phyloP scores from a whole-genome alignment of 2,329 filamentous ascomycete genomes.

The Claviceps pazoutovae region DNA sequence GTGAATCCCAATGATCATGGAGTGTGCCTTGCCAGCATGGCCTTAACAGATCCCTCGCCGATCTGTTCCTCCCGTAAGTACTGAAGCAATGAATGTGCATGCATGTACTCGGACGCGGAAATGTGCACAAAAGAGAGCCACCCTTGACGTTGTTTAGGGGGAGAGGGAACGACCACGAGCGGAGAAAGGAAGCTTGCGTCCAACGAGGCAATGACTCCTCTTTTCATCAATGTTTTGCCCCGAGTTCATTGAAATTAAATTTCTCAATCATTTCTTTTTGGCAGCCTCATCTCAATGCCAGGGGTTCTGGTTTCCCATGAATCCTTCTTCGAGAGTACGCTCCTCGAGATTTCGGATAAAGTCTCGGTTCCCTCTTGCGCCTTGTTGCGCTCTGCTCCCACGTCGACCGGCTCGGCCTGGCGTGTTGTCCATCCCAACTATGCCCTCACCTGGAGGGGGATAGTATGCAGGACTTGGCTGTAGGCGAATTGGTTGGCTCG shows the following conservation, averaged over 20 bases:
- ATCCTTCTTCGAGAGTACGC: slow-evolving; percentile 84
- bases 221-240: not conserved
- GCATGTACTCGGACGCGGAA: not conserved
- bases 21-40: not conserved
- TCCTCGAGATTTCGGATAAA: slow-evolving; percentile 94
- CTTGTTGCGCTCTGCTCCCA: slow-evolving; percentile 56
- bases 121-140: not conserved
- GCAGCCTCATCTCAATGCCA: slow-evolving; percentile 46
- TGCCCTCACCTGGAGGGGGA: slow-evolving; percentile 76
- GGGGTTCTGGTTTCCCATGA: slow-evolving; percentile 51
- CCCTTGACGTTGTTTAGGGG: not conserved
- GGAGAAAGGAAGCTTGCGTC: not conserved
- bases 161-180: not conserved
- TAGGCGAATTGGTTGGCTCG: slow-evolving; percentile 80
- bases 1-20: not conserved
- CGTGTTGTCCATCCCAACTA: slow-evolving; percentile 48
- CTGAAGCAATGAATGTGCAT: not conserved
- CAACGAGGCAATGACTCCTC: not conserved
- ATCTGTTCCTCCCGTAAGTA: not conserved
- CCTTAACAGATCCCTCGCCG: not conserved
- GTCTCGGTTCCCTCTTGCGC: slow-evolving; percentile 55
- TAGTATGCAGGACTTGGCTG: slow-evolving; percentile 97
- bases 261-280: not conserved
- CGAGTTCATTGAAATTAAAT: not conserved
- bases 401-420: slow-evolving; percentile 50